Evolutionary conservation across 2,329 filamentous ascomycete species (phyloP), one percentile per base, ranked within the genome.

Genomic region (Epichloe uncinata): DNA sequence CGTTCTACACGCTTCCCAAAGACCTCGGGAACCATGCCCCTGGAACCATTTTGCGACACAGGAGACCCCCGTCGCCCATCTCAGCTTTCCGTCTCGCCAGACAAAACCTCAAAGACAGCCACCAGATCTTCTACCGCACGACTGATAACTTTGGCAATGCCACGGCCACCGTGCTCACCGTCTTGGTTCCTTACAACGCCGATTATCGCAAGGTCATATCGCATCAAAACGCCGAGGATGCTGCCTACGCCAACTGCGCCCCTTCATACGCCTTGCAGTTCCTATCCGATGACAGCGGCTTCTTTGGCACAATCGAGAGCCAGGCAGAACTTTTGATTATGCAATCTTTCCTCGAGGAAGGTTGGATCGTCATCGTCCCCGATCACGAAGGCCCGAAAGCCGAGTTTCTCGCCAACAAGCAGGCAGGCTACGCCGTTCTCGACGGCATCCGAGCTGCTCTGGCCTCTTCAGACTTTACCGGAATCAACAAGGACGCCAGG

Each of bases 301-400:
- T 69, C 46, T 60, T 73, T 45, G 64, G 66, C 3, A 64, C 67
- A 9, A 60, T 63, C 35, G 57, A 51, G 1, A 57, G 52, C 6
- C 51, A 59, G 42, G 9, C 48, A 6, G 56, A 61, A 53, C 38
- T 60, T 0, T 44, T 62, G 8, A 43, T 61, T 7, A 52, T 59
- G 3, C 53, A 60, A n/a, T 47, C 50, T 2, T 55, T 53, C 2
- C 66, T 77, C 2, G 61, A 60, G 5, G 50, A 64, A 54, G 72
- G 73, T 6, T 76, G 71, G 71, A 61, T 70, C n/a, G 69, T 77
- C n/a, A 69, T 66, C 15, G 57, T 71, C 63, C 72, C 74, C 0
- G 74, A 78, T 53, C 70, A 66, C 47, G 65, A 73, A 47, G 71
- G 71, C 0, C 68, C 69, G 3, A 56, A 61, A 9, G 71, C 68